Percentiles rank a stretch among this genome's conserved stretches.
Conservation (phyloP, 2,329 filamentous ascomycete genomes). For the Colletotrichum sojae region DNA sequence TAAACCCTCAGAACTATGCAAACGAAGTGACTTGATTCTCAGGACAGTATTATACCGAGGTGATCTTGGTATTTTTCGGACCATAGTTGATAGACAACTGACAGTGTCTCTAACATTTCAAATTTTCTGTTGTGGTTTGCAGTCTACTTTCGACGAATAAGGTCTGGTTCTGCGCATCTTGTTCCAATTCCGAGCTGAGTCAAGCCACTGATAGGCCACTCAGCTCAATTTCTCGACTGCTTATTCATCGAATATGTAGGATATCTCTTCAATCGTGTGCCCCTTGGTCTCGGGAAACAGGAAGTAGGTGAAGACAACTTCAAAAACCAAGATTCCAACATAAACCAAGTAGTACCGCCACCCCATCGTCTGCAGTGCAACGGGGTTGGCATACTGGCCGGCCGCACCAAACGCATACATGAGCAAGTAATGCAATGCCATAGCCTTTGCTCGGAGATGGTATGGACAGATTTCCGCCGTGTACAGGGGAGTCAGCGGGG, state of each 20-base stretch:
- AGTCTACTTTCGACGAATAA: too few relatives aligned
- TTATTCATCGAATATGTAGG: slow-evolving; percentile 64
- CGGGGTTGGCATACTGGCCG: slow-evolving; percentile 62
- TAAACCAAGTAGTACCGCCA: slow-evolving; percentile 73
- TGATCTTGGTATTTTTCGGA: too few relatives aligned
- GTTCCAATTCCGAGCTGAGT: too few relatives aligned
- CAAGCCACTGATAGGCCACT: too few relatives aligned
- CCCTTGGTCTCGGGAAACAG: slow-evolving; percentile 67
- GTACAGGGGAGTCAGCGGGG: slow-evolving; percentile 64
- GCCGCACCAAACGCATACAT: slow-evolving; percentile 47
- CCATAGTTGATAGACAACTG: too few relatives aligned
- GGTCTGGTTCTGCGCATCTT: too few relatives aligned
- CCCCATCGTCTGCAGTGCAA: slow-evolving; percentile 62
- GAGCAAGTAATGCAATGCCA: slow-evolving; percentile 49
- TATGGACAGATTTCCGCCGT: slow-evolving; percentile 69
- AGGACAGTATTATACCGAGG: too few relatives aligned
- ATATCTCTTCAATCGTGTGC: slow-evolving; percentile 67
- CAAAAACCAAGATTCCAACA: slow-evolving; percentile 59
- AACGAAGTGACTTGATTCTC: too few relatives aligned
- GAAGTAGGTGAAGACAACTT: slow-evolving; percentile 59
- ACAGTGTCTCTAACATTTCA: too few relatives aligned
- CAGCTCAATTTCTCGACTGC: too few relatives aligned
- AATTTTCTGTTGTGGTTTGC: too few relatives aligned
- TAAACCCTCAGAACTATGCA: too few relatives aligned
- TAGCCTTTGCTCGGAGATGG: slow-evolving; percentile 65